Conservation (phyloP, 2,329 filamentous ascomycete genomes). For the Colletotrichum costaricense region DNA sequence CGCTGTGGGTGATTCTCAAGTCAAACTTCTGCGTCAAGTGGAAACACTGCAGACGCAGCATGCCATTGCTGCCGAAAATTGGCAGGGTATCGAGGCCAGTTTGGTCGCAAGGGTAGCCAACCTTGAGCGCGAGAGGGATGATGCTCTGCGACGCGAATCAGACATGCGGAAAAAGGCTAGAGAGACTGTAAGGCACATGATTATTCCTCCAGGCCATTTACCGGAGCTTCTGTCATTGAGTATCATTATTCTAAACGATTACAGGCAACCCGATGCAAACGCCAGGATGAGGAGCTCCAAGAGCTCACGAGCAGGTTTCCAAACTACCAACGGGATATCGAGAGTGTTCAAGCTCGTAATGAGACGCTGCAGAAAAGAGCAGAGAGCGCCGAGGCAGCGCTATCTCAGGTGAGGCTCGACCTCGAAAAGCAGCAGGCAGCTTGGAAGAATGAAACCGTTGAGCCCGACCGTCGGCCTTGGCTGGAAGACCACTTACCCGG, state of each 20-base stretch:
- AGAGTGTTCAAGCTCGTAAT: constrained; percentile 68
- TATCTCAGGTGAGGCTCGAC: constrained; percentile 65
- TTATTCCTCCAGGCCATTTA: not conserved
- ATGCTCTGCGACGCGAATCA: constrained; percentile 82
- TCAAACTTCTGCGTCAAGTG: constrained; percentile 91
- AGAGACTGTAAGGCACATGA: constrained; percentile 75
- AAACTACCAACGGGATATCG: constrained; percentile 72
- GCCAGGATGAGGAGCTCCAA: constrained; percentile 86
- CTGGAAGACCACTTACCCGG: constrained; percentile 58
- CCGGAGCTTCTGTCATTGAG: not conserved
- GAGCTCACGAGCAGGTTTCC: constrained; percentile 72
- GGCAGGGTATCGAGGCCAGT: constrained; percentile 94
- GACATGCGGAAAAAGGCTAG: constrained; percentile 91
- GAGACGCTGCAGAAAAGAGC: constrained; percentile 73
- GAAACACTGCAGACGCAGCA: constrained; percentile 97
- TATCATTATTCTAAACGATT: constrained; percentile 39
- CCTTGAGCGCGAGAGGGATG: constrained; percentile 92
- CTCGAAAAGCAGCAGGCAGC: constrained; percentile 61
- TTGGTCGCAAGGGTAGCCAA: constrained; percentile 80
- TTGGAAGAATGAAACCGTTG: constrained; percentile 53
- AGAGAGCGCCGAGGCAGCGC: constrained; percentile 72
- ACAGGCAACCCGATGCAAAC: constrained; percentile 72
- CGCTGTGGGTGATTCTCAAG: constrained; percentile 83
- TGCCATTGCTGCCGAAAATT: constrained; percentile 93
- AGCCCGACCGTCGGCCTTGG: constrained; percentile 60